Evolutionary conservation across 129 eudicot species (phyloP).

Genomic region (Dittrichia graveolens): DNA sequence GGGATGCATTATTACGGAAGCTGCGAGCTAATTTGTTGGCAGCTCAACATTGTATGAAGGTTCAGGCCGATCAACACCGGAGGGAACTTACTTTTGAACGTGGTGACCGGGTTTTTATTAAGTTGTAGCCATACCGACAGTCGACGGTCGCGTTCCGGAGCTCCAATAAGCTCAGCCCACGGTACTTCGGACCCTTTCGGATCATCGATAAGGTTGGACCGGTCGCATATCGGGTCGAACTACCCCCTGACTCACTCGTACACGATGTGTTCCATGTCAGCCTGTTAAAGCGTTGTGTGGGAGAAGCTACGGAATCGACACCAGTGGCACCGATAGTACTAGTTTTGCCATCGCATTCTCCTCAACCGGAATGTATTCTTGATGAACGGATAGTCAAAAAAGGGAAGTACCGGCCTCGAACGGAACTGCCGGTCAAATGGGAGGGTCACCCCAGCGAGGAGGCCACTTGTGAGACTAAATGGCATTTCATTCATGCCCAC

Average conservation of each 20-base stretch:
- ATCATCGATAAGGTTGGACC: not conserved
- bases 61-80: not conserved
- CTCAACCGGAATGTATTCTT: not conserved
- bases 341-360: not conserved
- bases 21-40: not conserved
- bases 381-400: not conserved
- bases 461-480: slow-evolving; percentile 16
- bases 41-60: not conserved
- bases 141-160: not conserved
- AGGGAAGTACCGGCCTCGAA: not conserved
- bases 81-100: not conserved
- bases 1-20: not conserved
- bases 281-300: not conserved
- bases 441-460: not conserved
- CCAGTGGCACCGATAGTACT: not conserved
- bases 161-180: not conserved
- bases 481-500: not conserved
- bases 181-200: not conserved
- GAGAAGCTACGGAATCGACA: not conserved
- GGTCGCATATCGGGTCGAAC: not conserved
- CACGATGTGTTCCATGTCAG: slow-evolving; percentile 10
- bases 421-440: slow-evolving; percentile 2
- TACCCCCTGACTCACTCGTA: not conserved
- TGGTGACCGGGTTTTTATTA: not conserved
- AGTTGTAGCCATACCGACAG: not conserved